phyloP scores from a whole-genome alignment of 2,329 filamentous ascomycete species.

The Teratosphaeria viscida region DNA sequence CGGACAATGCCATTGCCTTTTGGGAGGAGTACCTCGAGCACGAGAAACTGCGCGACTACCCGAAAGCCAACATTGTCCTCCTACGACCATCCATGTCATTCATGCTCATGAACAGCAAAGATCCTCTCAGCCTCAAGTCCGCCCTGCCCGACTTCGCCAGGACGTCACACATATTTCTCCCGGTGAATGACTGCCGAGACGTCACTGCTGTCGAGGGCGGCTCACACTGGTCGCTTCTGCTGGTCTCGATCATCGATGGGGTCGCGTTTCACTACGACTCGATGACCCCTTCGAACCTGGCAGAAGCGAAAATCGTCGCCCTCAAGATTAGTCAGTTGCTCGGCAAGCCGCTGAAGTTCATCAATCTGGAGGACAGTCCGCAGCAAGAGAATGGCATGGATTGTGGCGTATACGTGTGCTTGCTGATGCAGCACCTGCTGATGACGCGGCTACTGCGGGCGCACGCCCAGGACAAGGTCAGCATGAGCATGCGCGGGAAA shows the following conservation, averaged over 20 bases:
- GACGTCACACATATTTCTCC: constrained; percentile 88
- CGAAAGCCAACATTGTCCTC: constrained; percentile 76
- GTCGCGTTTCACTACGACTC: constrained; percentile 97
- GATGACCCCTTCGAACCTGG: constrained; percentile 62
- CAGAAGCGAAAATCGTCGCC: constrained; percentile 60
- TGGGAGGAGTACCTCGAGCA: constrained; percentile 96
- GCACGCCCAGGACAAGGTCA: constrained; percentile 74
- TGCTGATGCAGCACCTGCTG: constrained; percentile 89
- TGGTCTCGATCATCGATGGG: constrained; percentile 79
- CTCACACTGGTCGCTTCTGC: constrained; percentile 85
- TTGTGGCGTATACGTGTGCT: constrained; percentile 91
- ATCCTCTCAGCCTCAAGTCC: constrained; percentile 46
- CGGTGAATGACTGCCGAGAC: constrained; percentile 80
- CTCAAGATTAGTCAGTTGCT: constrained; percentile 61
- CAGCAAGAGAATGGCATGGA: constrained; percentile 89
- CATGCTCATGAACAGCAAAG: constrained; percentile 66
- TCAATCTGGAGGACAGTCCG: constrained; percentile 73
- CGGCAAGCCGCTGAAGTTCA: constrained; percentile 57
- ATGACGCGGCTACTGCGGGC: constrained; percentile 71
- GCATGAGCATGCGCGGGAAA: constrained; percentile 84
- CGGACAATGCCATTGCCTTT: constrained; percentile 94
- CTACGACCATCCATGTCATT: constrained; percentile 89
- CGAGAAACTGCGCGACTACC: constrained; percentile 70
- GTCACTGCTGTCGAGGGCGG: constrained; percentile 74
- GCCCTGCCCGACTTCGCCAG: constrained; percentile 71